Base-by-base conservation (phyloP, 169 alveolate genomes). In the Cyclospora cayetanensis region DNA sequence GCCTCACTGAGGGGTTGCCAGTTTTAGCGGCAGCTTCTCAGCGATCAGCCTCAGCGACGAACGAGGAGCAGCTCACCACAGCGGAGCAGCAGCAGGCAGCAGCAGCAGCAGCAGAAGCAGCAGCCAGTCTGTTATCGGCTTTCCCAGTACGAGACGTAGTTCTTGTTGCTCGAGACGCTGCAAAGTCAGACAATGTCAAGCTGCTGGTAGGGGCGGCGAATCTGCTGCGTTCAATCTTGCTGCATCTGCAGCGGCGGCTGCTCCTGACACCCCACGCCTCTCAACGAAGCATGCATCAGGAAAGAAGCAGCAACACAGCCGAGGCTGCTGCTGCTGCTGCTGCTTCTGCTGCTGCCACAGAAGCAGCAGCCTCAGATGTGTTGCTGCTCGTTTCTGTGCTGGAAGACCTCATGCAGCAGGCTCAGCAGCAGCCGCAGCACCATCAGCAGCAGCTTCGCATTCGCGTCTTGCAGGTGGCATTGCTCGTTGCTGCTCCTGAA, bases 171-270 rank as follows among this genome's bases (percentile, higher is more conserved):
- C 27, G 85, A 0, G 85, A 74, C 7, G 85, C 85, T n/a, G 41
- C 85, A 35, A 74, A 39, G 37, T 39, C 85, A 3, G 85, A 74
- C 12, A 35, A 22, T 37, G 25, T 74, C 9, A 35, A 41, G 85
- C 37, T 74, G 85, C 85, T 74, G 85, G 41, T 74, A 0, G 63
- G 85, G 5, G 85, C 85, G 2, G 63, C 85, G 5, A 74, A 74
- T 42, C 41, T 74, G 85, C 85, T 74, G 85, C 85, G 85, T 18
- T 74, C 65, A 22, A 18, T 74, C 65, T 63, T 74, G 85, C 85
- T 74, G 85, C 85, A 74, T 25, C 85, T 39, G 85, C 85, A 74
- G 85, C 85, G 85, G 29, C 60, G 85, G 85, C 85, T 74, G 85
- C 85, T 74, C 27, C 27, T 74, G 85, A 74, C 63, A 11, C 85